Conservation (phyloP, 2,329 filamentous ascomycete species). For the Alternaria hordeiaustralica region DNA sequence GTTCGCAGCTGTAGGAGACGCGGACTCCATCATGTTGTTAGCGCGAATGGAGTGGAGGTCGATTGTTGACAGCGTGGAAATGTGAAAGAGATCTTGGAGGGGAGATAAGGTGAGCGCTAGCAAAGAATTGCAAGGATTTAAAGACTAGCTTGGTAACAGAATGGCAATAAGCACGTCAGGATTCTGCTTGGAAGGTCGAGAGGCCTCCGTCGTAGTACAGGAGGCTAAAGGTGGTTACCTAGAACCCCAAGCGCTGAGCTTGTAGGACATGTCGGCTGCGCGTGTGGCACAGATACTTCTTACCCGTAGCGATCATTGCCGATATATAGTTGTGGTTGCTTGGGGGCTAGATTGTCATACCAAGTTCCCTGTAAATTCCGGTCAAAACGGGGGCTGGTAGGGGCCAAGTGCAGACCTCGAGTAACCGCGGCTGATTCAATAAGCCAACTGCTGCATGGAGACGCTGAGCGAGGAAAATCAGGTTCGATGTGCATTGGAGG, state of each 20-base stretch:
- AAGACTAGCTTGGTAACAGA: too few species aligned
- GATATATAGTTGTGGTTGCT: fast-evolving
- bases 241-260: too few species aligned
- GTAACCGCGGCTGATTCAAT: neutral
- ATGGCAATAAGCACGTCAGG: too few species aligned
- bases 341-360: fast-evolving
- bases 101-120: fast-evolving
- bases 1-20: neutral
- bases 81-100: fast-evolving
- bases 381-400: neutral
- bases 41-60: fast-evolving
- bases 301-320: fast-evolving
- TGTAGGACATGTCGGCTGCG: too few species aligned
- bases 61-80: fast-evolving
- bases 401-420: neutral
- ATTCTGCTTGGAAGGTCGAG: too few species aligned
- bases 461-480: fast-evolving
- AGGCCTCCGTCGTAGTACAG: too few species aligned
- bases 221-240: too few species aligned
- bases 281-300: neutral
- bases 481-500: neutral
- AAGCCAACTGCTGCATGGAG: neutral
- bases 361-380: fast-evolving
- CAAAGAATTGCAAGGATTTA: neutral
- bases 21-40: neutral